Evolutionary conservation across 257 asterid species (phyloP).

Genomic region (Handroanthus guayacan): DNA sequence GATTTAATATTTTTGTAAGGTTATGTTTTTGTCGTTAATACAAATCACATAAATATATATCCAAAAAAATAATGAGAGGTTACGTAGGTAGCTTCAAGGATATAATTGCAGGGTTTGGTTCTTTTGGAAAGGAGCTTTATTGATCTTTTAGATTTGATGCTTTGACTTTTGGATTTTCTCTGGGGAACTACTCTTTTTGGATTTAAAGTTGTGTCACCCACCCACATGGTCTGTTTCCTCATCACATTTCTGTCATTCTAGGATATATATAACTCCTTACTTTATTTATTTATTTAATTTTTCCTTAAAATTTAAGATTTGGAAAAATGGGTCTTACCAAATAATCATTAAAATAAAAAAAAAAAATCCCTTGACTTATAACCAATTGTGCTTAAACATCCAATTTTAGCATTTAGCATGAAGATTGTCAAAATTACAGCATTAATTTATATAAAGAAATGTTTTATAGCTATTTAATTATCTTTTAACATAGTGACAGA

Average conservation of each 20-base stretch:
- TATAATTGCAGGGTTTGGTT: constrained; percentile 62
- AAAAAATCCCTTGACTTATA: constrained; percentile 19
- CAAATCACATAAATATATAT: too few species aligned
- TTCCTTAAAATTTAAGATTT: neutral
- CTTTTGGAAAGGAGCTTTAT: constrained; percentile 69
- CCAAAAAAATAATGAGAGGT: neutral
- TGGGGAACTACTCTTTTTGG: constrained; percentile 86
- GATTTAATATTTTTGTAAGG: too few species aligned
- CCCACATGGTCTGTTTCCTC: constrained; percentile 85
- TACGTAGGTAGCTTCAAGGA: constrained; percentile 30
- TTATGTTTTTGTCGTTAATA: too few species aligned
- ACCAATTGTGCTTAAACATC: constrained; percentile 7
- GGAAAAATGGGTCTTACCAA: neutral
- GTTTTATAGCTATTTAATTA: too few species aligned
- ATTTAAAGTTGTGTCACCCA: constrained; percentile 78
- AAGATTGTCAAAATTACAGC: too few species aligned
- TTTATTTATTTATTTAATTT: neutral
- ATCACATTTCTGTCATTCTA: constrained; percentile 35
- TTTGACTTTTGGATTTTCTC: constrained; percentile 78
- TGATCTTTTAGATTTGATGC: constrained; percentile 71
- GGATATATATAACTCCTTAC: neutral
- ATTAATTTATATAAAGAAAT: too few species aligned
- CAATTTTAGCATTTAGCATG: constrained; percentile 7
- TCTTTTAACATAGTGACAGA: constrained; percentile 21
- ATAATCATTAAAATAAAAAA: neutral